Evolutionary conservation across 2,329 filamentous ascomycete genomes (phyloP).

Genomic region (Pseudocercospora musae): DNA sequence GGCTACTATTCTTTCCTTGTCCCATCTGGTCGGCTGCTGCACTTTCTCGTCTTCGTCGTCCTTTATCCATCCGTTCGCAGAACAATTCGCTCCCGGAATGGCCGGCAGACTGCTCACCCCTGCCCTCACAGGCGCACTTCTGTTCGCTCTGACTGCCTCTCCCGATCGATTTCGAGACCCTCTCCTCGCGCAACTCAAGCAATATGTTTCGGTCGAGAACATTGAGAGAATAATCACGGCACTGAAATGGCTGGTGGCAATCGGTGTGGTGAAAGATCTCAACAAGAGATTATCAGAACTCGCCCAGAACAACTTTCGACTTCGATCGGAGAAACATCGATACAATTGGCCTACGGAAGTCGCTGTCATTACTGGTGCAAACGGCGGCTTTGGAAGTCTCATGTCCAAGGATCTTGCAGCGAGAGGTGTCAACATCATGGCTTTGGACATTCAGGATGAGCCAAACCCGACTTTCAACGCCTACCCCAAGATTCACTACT

Average conservation of each 20-base stretch:
- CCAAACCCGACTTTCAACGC: slow-evolving; percentile 34
- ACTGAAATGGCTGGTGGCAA: slow-evolving; percentile 32
- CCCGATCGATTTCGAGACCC: slow-evolving; percentile 31
- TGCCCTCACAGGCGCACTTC: slow-evolving; percentile 30
- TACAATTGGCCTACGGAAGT: slow-evolving; percentile 39
- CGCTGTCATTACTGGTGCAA: slow-evolving; percentile 37
- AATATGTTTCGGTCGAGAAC: slow-evolving; percentile 29
- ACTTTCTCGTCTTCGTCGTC: background rate
- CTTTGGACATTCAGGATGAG: slow-evolving; percentile 38
- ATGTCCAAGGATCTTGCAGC: slow-evolving; percentile 36
- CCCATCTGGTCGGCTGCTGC: too few species aligned
- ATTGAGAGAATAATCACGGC: slow-evolving; percentile 27
- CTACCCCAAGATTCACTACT: slow-evolving; percentile 36
- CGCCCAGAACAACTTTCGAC: slow-evolving; percentile 38
- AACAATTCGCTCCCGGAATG: background rate
- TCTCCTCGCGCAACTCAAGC: slow-evolving; percentile 28
- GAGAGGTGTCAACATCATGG: slow-evolving; percentile 39
- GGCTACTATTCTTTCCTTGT: too few species aligned
- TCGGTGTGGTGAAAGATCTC: slow-evolving; percentile 31
- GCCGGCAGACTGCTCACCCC: slow-evolving; percentile 24
- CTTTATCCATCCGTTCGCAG: background rate
- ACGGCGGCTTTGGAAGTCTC: slow-evolving; percentile 39
- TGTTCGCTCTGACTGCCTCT: slow-evolving; percentile 29
- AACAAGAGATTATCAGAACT: slow-evolving; percentile 31
- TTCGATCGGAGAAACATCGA: slow-evolving; percentile 35